These are phyloP conservation scores for Lactifluus piperatus DNA, from an alignment of 768 basidiomycete genomes.

Conservation along the genomic window DNA sequence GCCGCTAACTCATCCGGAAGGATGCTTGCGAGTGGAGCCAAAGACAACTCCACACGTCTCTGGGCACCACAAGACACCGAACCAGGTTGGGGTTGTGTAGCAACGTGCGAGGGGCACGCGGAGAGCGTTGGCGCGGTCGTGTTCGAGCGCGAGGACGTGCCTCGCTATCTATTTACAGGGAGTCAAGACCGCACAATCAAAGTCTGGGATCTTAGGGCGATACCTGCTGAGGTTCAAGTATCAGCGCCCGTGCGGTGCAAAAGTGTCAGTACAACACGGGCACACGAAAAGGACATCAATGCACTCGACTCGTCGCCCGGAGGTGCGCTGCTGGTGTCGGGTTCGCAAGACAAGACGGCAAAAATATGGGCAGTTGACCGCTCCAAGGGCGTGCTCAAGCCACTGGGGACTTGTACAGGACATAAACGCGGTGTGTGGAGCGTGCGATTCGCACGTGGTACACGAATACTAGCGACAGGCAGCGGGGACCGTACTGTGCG, in stretches of 20 bases:
- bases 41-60: slow-evolving; percentile 80
- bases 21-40: slow-evolving; percentile 86
- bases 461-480: slow-evolving; percentile 82
- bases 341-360: slow-evolving; percentile 91
- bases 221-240: slow-evolving; percentile 30
- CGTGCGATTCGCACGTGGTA: slow-evolving; percentile 78
- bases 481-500: slow-evolving; percentile 94
- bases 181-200: slow-evolving; percentile 97
- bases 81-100: slow-evolving; percentile 70
- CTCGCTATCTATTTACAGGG: slow-evolving; percentile 80
- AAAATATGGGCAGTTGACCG: slow-evolving; percentile 75
- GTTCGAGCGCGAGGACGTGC: slow-evolving; percentile 49
- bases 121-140: slow-evolving; percentile 90
- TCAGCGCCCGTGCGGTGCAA: slow-evolving; percentile 43
- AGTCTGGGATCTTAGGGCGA: slow-evolving; percentile 84
- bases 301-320: slow-evolving; percentile 89
- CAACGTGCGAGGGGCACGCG: slow-evolving; percentile 85
- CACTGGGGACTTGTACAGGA: slow-evolving; percentile 85
- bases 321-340: slow-evolving; percentile 81
- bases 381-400: slow-evolving; percentile 57
- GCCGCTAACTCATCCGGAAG: slow-evolving; percentile 57
- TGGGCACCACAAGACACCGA: slow-evolving; percentile 45
- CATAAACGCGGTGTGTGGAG: slow-evolving; percentile 97
- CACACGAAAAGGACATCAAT: slow-evolving; percentile 99
- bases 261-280: slow-evolving; percentile 78